Base-by-base conservation (phyloP, 352 stramenopile genomes). In the Pythium volutum region DNA sequence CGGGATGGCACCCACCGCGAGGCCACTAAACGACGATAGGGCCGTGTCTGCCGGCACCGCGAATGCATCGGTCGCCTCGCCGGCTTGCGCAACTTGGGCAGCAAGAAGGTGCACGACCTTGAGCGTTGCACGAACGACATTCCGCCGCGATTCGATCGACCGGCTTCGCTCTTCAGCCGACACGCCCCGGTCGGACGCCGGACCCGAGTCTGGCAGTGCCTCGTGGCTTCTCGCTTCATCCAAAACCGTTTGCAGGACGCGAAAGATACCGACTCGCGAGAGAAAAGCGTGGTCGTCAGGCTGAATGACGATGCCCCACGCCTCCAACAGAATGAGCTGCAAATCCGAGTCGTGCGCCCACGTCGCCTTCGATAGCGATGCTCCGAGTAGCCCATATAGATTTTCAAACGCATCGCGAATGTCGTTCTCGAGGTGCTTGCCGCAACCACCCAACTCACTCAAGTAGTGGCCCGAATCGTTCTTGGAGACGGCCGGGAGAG, bases 261-360 rank as follows among this genome's bases (percentile, higher is more conserved):
- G 75, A 62, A 97, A 97, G 64, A 97, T 88, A 2, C 87, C 85
- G 36, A 96, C 84, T 39, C 88, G 84, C 23, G 88, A 97, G 22
- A 97, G 73, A 54, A 97, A 97, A 3, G 88, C 83, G 62, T 97
- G 88, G 55, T 97, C 88, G 45, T 96, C 87, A 14, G 85, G 85
- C 38, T 82, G 74, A 41, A 97, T 93, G n/a, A 93, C 80, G 26
- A 95, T 89, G 8, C 86, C 87, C 88, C 88, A 97, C 16, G 82
- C 76, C 59, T 94, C 63, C 36, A 96, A 64, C 50, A 93, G 78
- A 34, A 89, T 81, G 16, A 96, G 61, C 64, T 97, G 87, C 25
- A 95, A 62, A 50, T 95, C 89, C 6, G 67, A 62, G 46, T 95
- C 83, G 39, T 83, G 81, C 23, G 77, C 86, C 87, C 84, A 94